Percentiles rank a stretch among this genome's conserved stretches.
Evolutionary conservation across 768 basidiomycete genomes (phyloP).

Genomic region (Mycena maculata): DNA sequence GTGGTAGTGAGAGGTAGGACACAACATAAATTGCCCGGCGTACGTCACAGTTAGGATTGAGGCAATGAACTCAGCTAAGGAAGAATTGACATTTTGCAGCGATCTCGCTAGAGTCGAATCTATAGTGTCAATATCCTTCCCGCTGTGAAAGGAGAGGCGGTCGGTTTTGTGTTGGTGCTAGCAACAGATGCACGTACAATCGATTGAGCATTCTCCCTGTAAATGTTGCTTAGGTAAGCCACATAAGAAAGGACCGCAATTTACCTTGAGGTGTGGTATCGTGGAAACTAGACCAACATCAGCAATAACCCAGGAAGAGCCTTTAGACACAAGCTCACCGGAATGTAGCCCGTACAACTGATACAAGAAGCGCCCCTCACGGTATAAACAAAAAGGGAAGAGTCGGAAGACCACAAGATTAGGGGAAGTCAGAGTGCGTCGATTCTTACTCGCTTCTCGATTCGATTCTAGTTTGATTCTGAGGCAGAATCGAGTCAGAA

Average conservation of each 20-base stretch:
- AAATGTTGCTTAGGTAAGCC: not conserved
- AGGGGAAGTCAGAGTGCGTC: no score
- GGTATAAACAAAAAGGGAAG: slow-evolving; percentile 27
- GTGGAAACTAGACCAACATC: slow-evolving; percentile 25
- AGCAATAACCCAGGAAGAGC: not conserved
- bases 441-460: no score
- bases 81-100: slow-evolving; percentile 81
- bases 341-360: slow-evolving; percentile 86
- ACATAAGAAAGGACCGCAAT: not conserved
- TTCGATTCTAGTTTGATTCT: no score
- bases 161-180: not conserved
- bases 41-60: slow-evolving; percentile 81
- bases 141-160: slow-evolving; percentile 8
- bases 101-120: slow-evolving; percentile 78
- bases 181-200: slow-evolving; percentile 49
- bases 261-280: slow-evolving; percentile 83
- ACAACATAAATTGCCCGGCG: slow-evolving; percentile 38
- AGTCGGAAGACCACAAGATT: no score
- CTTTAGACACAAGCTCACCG: slow-evolving; percentile 62
- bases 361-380: slow-evolving; percentile 66
- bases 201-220: slow-evolving; percentile 88
- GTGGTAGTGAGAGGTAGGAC: not conserved
- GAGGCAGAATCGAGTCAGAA: no score
- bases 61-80: slow-evolving; percentile 80
- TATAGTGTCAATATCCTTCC: slow-evolving; percentile 84